phyloP scores from a whole-genome alignment of 371 early-diverging fungal genomes.

The Lichtheimia corymbifera region DNA sequence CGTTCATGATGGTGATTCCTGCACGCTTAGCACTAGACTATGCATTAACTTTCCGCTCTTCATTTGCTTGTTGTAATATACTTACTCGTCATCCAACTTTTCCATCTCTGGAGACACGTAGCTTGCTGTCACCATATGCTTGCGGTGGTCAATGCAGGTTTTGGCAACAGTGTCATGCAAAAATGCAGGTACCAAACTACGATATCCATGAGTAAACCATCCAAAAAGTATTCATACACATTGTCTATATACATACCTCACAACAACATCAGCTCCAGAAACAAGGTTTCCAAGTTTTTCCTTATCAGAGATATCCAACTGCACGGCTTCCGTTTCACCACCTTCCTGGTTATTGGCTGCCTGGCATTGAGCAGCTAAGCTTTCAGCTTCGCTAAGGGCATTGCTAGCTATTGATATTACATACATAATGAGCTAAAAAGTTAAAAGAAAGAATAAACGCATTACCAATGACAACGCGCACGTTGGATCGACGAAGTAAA shows the following conservation, averaged over 20 bases:
- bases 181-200: slow-evolving; percentile 92
- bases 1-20: slow-evolving; percentile 90
- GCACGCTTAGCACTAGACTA: slow-evolving; percentile 74
- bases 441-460: neutral
- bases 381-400: slow-evolving; percentile 64
- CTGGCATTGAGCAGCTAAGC: slow-evolving; percentile 52
- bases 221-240: neutral
- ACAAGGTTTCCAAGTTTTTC: slow-evolving; percentile 65
- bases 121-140: slow-evolving; percentile 96
- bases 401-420: slow-evolving; percentile 68
- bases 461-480: slow-evolving; percentile 75
- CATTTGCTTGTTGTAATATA: neutral
- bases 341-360: slow-evolving; percentile 18
- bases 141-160: slow-evolving; percentile 79
- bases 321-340: slow-evolving; percentile 53
- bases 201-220: neutral
- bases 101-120: slow-evolving; percentile 95
- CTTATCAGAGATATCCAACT: slow-evolving; percentile 54
- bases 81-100: slow-evolving; percentile 65
- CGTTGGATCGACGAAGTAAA: slow-evolving; percentile 63
- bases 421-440: neutral
- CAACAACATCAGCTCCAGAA: slow-evolving; percentile 82
- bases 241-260: slow-evolving; percentile 57
- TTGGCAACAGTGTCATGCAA: slow-evolving; percentile 87
- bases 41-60: no score